phyloP scores from a whole-genome alignment of 441 rosid species.

The Erodium texanum region DNA sequence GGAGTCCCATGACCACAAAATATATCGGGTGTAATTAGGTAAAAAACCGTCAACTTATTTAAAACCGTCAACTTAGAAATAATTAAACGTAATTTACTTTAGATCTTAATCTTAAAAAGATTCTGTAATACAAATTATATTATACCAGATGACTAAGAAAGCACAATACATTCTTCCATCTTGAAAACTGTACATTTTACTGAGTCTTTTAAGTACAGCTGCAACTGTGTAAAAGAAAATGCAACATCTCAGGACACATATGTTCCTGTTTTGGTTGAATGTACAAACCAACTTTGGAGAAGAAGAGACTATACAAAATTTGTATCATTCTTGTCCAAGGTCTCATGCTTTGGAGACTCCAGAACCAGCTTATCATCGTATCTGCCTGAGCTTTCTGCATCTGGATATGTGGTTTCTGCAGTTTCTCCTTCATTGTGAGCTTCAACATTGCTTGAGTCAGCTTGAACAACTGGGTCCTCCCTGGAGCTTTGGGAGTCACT shows the following conservation, averaged over 20 bases:
- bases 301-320: background rate
- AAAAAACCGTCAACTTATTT: no score
- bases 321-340: slow-evolving; percentile 8
- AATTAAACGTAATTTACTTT: no score
- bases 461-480: slow-evolving; percentile 17
- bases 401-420: slow-evolving; percentile 12
- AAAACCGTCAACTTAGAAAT: no score
- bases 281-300: background rate
- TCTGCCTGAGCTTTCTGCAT: slow-evolving; percentile 12
- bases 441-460: slow-evolving; percentile 17
- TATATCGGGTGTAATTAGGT: no score
- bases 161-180: background rate
- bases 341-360: slow-evolving; percentile 16
- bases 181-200: background rate
- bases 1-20: no score
- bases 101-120: no score
- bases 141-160: no score
- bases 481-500: slow-evolving; percentile 22
- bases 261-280: background rate
- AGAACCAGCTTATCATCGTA: slow-evolving; percentile 2
- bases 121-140: no score
- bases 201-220: background rate
- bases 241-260: background rate
- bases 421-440: slow-evolving; percentile 17
- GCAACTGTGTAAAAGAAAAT: background rate